A percentile compares a stretch with the other conserved stretches of the same genome.
These are phyloP conservation scores for Cyclocybe cylindracea DNA, from an alignment of 768 basidiomycete species.

Conservation along the genomic window DNA sequence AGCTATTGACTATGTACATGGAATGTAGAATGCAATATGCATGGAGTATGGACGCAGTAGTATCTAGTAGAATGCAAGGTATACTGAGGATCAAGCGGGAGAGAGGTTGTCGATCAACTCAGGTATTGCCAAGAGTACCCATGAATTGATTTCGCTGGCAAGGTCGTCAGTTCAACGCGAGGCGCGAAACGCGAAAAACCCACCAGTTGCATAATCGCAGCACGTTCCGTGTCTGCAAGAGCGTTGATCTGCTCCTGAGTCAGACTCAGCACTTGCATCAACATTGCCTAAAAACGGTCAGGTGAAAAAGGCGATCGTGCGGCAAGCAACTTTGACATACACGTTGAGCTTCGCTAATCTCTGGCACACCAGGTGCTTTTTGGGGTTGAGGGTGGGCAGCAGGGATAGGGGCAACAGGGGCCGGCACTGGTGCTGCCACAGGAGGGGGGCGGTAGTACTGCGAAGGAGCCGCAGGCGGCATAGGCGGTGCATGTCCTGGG, in stretches of 20 bases:
- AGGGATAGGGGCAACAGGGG: not conserved
- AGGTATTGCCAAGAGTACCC: conserved; percentile 27
- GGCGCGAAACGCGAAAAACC: conserved; percentile 11
- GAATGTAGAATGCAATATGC: too few relatives aligned
- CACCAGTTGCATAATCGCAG: conserved; percentile 81
- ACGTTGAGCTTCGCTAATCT: conserved; percentile 56
- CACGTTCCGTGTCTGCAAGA: conserved; percentile 75
- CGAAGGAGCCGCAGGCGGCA: conserved; percentile 32
- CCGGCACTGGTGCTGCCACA: conserved; percentile 27
- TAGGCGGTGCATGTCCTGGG: conserved; percentile 25
- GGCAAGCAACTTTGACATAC: conserved; percentile 18
- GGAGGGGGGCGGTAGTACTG: conserved; percentile 35
- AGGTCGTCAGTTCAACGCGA: not conserved
- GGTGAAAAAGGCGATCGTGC: conserved; percentile 14
- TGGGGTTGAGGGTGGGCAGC: conserved; percentile 19
- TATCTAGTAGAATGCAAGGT: too few relatives aligned
- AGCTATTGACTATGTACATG: too few relatives aligned
- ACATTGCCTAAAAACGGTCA: conserved; percentile 57
- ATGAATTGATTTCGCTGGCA: conserved; percentile 40
- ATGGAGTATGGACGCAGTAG: too few relatives aligned
- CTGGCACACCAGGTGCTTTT: conserved; percentile 32
- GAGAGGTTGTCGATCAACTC: not conserved
- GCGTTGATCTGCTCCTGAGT: conserved; percentile 82
- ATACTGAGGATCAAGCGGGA: not conserved
- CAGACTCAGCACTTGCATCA: conserved; percentile 83